phyloP scores from a whole-genome alignment of 139 green algal genomes.

The Axilococcus clingmanii region DNA sequence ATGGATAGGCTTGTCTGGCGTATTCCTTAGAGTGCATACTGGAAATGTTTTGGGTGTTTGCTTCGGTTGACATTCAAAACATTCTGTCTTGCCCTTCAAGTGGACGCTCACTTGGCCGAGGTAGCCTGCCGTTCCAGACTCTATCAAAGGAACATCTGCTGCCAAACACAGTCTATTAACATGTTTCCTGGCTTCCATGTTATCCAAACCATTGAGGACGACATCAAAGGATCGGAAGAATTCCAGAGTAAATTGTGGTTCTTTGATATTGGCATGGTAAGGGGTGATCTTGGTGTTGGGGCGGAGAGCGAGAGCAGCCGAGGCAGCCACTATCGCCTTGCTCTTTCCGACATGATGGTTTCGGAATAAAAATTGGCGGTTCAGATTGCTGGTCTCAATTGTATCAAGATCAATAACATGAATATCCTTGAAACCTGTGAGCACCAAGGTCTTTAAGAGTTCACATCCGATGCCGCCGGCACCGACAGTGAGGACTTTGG shows the following conservation, averaged over 20 bases:
- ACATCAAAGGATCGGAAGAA: conserved; percentile 87
- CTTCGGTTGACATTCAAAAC: conserved; percentile 92
- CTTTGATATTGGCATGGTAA: conserved; percentile 74
- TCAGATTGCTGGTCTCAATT: conserved; percentile 97
- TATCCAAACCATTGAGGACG: conserved; percentile 97
- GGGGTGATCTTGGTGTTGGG: conserved; percentile 52
- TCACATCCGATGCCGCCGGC: conserved; percentile 98
- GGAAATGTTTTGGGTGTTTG: conserved; percentile 81
- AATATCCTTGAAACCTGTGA: conserved; percentile 83
- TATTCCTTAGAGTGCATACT: conserved; percentile 98
- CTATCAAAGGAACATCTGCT: conserved; percentile 77
- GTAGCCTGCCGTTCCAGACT: conserved; percentile 91
- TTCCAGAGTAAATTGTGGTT: conserved; percentile 63
- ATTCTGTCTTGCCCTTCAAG: conserved; percentile 70
- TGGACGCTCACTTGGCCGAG: conserved; percentile 88
- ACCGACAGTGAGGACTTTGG: conserved; percentile 83
- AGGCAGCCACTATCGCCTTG: conserved; percentile 83
- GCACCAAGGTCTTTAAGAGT: conserved; percentile 93
- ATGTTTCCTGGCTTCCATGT: conserved; percentile 84
- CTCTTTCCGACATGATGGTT: conserved; percentile 86
- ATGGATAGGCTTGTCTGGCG: conserved; percentile 94
- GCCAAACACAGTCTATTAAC: conserved; percentile 90
- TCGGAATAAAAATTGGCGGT: conserved; percentile 97
- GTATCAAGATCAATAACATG: conserved; percentile 97
- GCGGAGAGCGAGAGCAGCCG: conserved; percentile 55